Conservation (phyloP, 2,329 filamentous ascomycete genomes). For the Fusarium burgessii region DNA sequence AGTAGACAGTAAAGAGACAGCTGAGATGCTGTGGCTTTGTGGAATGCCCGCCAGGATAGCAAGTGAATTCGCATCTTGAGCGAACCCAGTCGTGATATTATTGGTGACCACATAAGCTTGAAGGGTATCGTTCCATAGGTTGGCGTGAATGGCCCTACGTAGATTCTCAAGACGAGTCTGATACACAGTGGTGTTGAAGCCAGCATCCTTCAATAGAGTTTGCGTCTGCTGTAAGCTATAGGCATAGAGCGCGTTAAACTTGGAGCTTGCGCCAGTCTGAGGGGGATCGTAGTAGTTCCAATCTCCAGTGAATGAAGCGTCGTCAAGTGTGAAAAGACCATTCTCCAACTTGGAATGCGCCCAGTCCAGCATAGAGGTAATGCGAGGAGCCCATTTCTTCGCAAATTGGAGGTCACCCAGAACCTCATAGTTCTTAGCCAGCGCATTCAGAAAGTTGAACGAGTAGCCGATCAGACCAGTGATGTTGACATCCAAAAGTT, state of each 20-base stretch:
- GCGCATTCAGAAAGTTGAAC: not conserved
- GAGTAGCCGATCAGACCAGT: conserved; percentile 3
- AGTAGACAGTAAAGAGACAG: rapidly evolving
- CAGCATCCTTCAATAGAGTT: not conserved
- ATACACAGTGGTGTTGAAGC: not conserved
- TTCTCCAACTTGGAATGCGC: not conserved
- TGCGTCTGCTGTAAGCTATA: not conserved
- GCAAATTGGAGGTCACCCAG: not conserved
- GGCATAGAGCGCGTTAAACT: conserved; percentile 1
- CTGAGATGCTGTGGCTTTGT: not conserved
- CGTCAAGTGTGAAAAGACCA: not conserved
- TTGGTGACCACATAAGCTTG: not conserved
- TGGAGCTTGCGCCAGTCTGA: not conserved
- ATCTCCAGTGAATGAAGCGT: not conserved
- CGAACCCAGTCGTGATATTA: not conserved
- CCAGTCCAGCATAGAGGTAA: not conserved
- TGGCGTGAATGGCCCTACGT: not conserved
- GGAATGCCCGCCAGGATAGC: not conserved
- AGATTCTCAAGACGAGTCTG: not conserved
- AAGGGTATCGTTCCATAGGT: not conserved
- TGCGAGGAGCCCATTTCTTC: not conserved
- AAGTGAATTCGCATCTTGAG: not conserved
- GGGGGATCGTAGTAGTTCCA: conserved; percentile 16
- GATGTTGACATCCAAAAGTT: not conserved
- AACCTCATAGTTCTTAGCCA: conserved; percentile 1